phyloP scores from a whole-genome alignment of 1,284 basidiomycete genomes.

The Sutorius eximius region DNA sequence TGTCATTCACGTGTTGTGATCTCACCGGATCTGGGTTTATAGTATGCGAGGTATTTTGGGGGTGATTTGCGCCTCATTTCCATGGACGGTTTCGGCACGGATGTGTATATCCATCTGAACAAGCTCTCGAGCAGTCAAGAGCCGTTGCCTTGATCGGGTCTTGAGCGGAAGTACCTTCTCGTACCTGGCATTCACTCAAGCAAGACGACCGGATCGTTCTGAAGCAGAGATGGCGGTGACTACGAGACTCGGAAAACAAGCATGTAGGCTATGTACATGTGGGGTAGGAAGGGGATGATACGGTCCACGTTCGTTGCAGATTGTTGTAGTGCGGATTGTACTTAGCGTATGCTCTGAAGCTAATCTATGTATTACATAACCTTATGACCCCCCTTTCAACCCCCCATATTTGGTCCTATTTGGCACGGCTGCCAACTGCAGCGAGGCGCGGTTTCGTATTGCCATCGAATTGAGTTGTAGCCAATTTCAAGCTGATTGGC shows the following conservation, averaged over 20 bases:
- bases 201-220: neutral
- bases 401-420: slow-evolving; percentile 26
- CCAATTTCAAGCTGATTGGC: slow-evolving; percentile 29
- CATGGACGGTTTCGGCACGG: slow-evolving; percentile 95
- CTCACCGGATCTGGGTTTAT: slow-evolving; percentile 6
- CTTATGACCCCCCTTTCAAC: slow-evolving; percentile 9
- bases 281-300: neutral
- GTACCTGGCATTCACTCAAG: neutral
- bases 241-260: neutral
- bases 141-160: slow-evolving; percentile 53
- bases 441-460: slow-evolving; percentile 11
- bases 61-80: slow-evolving; percentile 93
- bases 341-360: neutral
- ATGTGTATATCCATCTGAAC: slow-evolving; percentile 90
- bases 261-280: neutral
- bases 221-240: neutral
- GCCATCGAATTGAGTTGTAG: slow-evolving; percentile 11
- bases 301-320: neutral
- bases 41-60: slow-evolving; percentile 95
- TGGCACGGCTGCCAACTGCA: slow-evolving; percentile 6
- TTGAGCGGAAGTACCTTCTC: neutral
- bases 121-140: slow-evolving; percentile 78
- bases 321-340: neutral
- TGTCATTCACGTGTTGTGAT: neutral
- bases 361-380: neutral